phyloP scores from a whole-genome alignment of 2,329 filamentous ascomycete species.

The Hypoxylon sp. region DNA sequence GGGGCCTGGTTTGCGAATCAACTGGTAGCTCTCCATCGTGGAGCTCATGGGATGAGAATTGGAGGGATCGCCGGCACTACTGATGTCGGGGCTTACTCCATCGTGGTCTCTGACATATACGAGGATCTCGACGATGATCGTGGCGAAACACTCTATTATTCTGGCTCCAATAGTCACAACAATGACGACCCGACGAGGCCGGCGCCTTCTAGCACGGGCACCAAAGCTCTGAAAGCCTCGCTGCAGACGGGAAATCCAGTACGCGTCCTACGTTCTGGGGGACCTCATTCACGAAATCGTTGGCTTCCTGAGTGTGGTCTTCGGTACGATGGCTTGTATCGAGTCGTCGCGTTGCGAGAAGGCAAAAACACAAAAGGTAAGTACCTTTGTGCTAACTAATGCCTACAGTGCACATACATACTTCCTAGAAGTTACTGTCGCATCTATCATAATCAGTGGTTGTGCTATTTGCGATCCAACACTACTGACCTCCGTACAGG shows the following conservation, averaged over 20 bases:
- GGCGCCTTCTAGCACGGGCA: slow-evolving; percentile 41
- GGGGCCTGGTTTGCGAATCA: slow-evolving; percentile 51
- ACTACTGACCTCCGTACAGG: slow-evolving; percentile 29
- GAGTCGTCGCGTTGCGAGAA: slow-evolving; percentile 28
- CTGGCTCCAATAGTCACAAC: slow-evolving; percentile 41
- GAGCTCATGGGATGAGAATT: slow-evolving; percentile 48
- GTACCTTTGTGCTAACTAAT: slow-evolving; percentile 20
- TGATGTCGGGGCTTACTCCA: slow-evolving; percentile 48
- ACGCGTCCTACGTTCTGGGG: slow-evolving; percentile 52
- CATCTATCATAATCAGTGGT: not conserved
- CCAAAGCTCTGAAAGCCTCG: slow-evolving; percentile 47
- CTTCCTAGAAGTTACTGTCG: not conserved
- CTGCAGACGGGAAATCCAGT: slow-evolving; percentile 35
- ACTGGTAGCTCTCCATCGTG: slow-evolving; percentile 49
- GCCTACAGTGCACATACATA: not conserved
- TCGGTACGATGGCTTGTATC: slow-evolving; percentile 53
- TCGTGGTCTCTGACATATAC: slow-evolving; percentile 46
- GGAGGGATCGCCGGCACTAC: slow-evolving; percentile 49
- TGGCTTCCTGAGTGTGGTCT: slow-evolving; percentile 47
- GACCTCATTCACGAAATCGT: slow-evolving; percentile 18
- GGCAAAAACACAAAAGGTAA: slow-evolving; percentile 45
- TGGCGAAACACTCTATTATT: slow-evolving; percentile 43
- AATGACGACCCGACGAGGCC: slow-evolving; percentile 35
- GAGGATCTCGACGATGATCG: slow-evolving; percentile 41
- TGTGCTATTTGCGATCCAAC: not conserved